phyloP scores from a whole-genome alignment of 345 rosid genomes.

The Iberis pinnata region DNA sequence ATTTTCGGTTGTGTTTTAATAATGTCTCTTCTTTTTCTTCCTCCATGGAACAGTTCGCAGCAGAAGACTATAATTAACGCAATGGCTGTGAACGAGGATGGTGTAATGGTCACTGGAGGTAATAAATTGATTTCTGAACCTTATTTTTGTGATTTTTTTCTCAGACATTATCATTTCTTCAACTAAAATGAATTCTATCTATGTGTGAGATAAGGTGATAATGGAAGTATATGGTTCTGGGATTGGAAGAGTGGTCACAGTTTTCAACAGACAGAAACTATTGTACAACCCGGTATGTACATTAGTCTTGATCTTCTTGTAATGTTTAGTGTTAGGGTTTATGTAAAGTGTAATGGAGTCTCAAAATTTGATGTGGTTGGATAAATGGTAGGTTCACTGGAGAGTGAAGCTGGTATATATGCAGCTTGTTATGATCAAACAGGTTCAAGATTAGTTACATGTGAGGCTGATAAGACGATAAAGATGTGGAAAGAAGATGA shows the following conservation, averaged over 20 bases:
- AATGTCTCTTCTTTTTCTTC: background rate
- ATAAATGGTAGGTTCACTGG: slow-evolving; percentile 71
- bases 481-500: slow-evolving; percentile 99
- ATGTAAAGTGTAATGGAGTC: background rate
- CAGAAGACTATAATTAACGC: slow-evolving; percentile 93
- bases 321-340: too few species aligned
- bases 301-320: slow-evolving; percentile 3
- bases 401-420: slow-evolving; percentile 95
- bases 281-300: slow-evolving; percentile 69
- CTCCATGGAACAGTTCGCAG: slow-evolving; percentile 62
- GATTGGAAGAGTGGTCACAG: slow-evolving; percentile 99
- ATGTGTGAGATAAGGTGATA: slow-evolving; percentile 65
- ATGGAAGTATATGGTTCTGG: slow-evolving; percentile 99
- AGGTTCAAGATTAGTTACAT: slow-evolving; percentile 74
- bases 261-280: slow-evolving; percentile 92
- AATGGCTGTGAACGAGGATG: slow-evolving; percentile 94
- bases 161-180: background rate
- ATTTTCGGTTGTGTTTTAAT: background rate
- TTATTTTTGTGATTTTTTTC: background rate
- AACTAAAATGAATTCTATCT: background rate
- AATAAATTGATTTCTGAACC: background rate
- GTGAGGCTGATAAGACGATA: slow-evolving; percentile 96
- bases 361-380: slow-evolving; percentile 4
- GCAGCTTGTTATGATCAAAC: slow-evolving; percentile 70
- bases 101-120: slow-evolving; percentile 97